Conservation (phyloP, 257 asterid genomes). For the Cynanchum wilfordii region DNA sequence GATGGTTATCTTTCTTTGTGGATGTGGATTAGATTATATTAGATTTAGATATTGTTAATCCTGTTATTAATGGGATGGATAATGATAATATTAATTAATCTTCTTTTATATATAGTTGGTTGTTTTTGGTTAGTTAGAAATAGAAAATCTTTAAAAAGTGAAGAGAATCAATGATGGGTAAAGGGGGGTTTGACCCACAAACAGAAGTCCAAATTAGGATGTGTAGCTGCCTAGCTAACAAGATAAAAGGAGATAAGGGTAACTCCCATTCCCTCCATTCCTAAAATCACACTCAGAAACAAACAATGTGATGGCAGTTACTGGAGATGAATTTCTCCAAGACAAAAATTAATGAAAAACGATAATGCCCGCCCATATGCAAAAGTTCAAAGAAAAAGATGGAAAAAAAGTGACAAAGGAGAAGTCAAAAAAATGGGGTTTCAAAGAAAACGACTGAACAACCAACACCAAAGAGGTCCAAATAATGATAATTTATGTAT, state of each 20-base stretch:
- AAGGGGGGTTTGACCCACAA: not conserved
- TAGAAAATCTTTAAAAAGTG: too few species aligned
- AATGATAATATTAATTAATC: too few species aligned
- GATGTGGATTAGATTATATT: too few species aligned
- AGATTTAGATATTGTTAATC: not conserved
- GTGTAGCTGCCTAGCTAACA: constrained; percentile 13
- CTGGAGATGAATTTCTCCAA: not conserved
- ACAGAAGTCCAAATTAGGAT: not conserved
- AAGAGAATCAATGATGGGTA: too few species aligned
- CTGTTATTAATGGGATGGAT: not conserved
- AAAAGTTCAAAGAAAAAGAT: not conserved
- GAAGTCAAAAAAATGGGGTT: constrained; percentile 13
- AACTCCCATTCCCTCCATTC: not conserved
- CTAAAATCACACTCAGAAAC: not conserved
- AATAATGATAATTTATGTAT: too few species aligned
- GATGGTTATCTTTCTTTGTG: too few species aligned
- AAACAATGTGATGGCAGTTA: constrained; percentile 2
- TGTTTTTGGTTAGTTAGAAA: too few species aligned
- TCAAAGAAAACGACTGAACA: not conserved
- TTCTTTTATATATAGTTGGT: too few species aligned
- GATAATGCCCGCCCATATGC: not conserved
- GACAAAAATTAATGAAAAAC: too few species aligned
- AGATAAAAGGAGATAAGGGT: constrained; percentile 48
- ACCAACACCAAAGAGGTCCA: not conserved
- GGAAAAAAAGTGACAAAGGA: not conserved